Evolutionary conservation across 2,329 filamentous ascomycete species (phyloP).

Genomic region (Penicillium thymicola): DNA sequence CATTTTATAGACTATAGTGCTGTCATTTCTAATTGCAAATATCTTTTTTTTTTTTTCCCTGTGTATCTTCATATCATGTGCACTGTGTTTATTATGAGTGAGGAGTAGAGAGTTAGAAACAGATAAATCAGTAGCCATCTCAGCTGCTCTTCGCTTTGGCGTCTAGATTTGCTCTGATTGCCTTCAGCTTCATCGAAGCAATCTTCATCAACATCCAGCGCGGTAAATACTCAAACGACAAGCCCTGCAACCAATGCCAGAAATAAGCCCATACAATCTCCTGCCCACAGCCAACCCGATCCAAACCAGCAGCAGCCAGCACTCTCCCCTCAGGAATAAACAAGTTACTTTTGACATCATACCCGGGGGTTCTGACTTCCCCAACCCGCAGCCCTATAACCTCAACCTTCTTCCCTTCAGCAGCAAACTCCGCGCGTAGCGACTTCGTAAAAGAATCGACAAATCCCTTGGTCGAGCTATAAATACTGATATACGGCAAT

Average conservation of each 20-base stretch:
- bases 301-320: conserved; percentile 33
- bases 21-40: background rate
- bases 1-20: conserved; percentile 3
- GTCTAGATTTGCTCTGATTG: conserved; percentile 10
- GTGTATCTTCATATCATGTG: background rate
- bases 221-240: conserved; percentile 18
- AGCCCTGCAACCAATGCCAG: conserved; percentile 31
- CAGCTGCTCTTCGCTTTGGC: conserved; percentile 8
- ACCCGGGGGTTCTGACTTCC: conserved; percentile 28
- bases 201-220: conserved; percentile 16
- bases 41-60: background rate
- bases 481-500: conserved; percentile 48
- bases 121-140: background rate
- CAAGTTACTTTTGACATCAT: conserved; percentile 21
- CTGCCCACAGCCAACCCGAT: conserved; percentile 36
- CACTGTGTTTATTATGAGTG: background rate
- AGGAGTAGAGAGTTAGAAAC: background rate
- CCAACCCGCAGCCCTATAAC: conserved; percentile 40
- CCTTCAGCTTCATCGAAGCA: conserved; percentile 8
- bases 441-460: conserved; percentile 40
- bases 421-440: conserved; percentile 44
- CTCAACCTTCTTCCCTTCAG: conserved; percentile 38
- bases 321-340: conserved; percentile 29
- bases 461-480: conserved; percentile 49
- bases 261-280: conserved; percentile 32